Percentiles rank a stretch among this genome's conserved stretches.
These are phyloP conservation scores for Aspergillus baeticus DNA, from an alignment of 495 filamentous ascomycete species.

Conservation along the genomic window DNA sequence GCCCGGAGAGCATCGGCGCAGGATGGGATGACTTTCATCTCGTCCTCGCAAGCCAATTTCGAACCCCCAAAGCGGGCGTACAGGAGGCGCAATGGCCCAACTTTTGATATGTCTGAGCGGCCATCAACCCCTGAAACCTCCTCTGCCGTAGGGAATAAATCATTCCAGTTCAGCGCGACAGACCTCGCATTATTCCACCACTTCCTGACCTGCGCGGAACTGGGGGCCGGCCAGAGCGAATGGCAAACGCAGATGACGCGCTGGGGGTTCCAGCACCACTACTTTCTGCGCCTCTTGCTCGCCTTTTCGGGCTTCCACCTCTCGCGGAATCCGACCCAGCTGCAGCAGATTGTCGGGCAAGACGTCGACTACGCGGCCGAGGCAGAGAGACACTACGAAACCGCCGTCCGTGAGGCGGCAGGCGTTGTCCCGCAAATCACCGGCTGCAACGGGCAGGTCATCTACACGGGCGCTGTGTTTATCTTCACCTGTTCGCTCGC, in stretches of 20 bases:
- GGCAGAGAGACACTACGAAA: constrained; percentile 1
- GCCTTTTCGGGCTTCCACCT: constrained; percentile 15
- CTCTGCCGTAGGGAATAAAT: background rate
- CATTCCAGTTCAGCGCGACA: constrained; percentile 15
- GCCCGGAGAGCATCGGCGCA: no score
- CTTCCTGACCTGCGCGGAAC: constrained; percentile 7
- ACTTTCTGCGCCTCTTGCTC: constrained; percentile 12
- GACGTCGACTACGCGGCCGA: background rate
- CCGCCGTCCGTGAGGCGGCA: background rate
- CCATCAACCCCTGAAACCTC: background rate
- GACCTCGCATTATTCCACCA: constrained; percentile 18
- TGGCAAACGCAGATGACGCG: constrained; percentile 3
- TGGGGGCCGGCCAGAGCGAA: background rate
- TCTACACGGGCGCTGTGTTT: constrained; percentile 1
- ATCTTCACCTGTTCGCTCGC: constrained; percentile 8
- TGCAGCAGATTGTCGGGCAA: background rate
- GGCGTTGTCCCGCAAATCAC: background rate
- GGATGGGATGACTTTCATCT: background rate
- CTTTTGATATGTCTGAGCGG: no score
- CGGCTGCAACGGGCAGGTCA: background rate
- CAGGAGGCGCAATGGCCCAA: background rate
- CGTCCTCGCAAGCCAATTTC: constrained; percentile 4
- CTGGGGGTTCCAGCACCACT: constrained; percentile 12
- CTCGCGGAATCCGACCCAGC: background rate
- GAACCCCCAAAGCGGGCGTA: constrained; percentile 4